These are phyloP conservation scores for Ottelia alismoides DNA, from an alignment of 106 monocot species.

Conservation along the genomic window DNA sequence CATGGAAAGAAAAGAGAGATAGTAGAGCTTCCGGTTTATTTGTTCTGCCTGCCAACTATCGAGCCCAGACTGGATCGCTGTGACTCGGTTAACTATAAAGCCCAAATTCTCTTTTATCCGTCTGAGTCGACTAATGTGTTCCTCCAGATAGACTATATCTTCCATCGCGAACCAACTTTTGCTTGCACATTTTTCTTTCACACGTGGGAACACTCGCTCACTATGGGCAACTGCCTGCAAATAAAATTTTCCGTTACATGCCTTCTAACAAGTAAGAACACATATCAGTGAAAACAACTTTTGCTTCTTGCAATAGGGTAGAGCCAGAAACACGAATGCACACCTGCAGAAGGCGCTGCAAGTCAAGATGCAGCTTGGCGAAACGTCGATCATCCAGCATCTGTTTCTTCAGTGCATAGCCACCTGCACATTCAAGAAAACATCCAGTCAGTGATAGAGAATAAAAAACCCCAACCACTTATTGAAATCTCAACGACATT, in stretches of 20 bases:
- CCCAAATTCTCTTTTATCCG: slow-evolving; percentile 87
- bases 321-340: no score
- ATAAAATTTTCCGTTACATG: no score
- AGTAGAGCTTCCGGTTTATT: slow-evolving; percentile 92
- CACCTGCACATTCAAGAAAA: no score
- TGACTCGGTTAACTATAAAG: slow-evolving; percentile 78
- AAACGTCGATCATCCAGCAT: slow-evolving; percentile 92
- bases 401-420: slow-evolving; percentile 69
- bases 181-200: slow-evolving; percentile 81
- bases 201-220: slow-evolving; percentile 89
- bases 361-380: slow-evolving; percentile 82
- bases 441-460: no score
- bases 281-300: no score
- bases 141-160: slow-evolving; percentile 71
- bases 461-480: no score
- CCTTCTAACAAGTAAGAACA: no score
- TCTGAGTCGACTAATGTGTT: slow-evolving; percentile 69
- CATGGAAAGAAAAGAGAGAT: slow-evolving; percentile 82
- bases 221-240: slow-evolving; percentile 86
- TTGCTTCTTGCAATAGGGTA: no score
- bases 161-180: slow-evolving; percentile 75
- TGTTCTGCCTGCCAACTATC: slow-evolving; percentile 97
- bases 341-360: slow-evolving; percentile 90
- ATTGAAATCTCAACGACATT: no score
- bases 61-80: slow-evolving; percentile 79